Evolutionary conservation across 1,284 basidiomycete genomes (phyloP).

Genomic region (Cutaneotrichosporon sp.): DNA sequence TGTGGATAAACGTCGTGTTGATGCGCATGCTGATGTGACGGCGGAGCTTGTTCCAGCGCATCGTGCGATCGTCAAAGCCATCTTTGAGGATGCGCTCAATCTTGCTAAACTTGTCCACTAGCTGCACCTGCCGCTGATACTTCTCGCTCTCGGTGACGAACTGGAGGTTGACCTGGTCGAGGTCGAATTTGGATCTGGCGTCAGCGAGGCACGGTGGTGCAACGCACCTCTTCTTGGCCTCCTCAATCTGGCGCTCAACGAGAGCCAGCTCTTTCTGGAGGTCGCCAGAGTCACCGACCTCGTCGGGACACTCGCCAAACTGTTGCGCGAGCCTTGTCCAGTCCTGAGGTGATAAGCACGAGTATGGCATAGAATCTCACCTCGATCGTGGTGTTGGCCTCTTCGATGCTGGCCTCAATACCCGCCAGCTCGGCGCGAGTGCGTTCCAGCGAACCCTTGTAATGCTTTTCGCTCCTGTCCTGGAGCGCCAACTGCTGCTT

Average conservation of each 20-base stretch:
- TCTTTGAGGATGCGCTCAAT: slow-evolving; percentile 10
- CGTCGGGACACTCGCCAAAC: neutral
- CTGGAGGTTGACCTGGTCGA: slow-evolving; percentile 61
- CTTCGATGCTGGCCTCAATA: neutral
- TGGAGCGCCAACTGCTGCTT: neutral
- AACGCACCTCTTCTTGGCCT: slow-evolving; percentile 61
- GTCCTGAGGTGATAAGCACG: neutral
- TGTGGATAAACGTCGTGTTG: slow-evolving; percentile 71
- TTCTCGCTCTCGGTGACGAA: neutral
- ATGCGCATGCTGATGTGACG: slow-evolving; percentile 78
- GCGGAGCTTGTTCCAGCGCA: slow-evolving; percentile 81
- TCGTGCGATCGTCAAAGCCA: slow-evolving; percentile 53
- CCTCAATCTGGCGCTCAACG: slow-evolving; percentile 61
- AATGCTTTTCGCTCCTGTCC: neutral
- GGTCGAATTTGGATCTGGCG: slow-evolving; percentile 63
- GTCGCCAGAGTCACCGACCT: slow-evolving; percentile 52
- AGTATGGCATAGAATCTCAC: neutral
- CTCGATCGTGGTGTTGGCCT: neutral
- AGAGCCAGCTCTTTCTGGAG: slow-evolving; percentile 61
- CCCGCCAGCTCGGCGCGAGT: neutral
- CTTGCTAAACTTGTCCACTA: neutral
- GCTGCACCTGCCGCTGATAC: neutral
- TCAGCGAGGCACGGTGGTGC: neutral
- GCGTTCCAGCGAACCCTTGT: neutral
- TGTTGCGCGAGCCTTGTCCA: slow-evolving; percentile 10